Evolutionary conservation across 495 filamentous ascomycete species (phyloP).

Genomic region (Penicillium subrubescens): DNA sequence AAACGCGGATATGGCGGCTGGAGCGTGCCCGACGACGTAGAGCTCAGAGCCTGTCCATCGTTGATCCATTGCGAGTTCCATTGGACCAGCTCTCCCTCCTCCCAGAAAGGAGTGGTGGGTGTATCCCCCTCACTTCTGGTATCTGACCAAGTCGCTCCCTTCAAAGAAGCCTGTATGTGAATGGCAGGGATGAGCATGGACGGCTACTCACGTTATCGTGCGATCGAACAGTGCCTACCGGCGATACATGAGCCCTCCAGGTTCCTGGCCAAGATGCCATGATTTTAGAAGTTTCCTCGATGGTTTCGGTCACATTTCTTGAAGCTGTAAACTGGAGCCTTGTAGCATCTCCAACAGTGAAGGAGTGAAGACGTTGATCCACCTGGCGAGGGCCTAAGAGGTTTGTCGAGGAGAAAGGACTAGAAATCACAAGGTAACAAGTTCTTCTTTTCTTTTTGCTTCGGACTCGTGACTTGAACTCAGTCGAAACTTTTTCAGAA

Average conservation of each 20-base stretch:
- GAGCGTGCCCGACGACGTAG: conserved; percentile 3
- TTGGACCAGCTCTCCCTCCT: neutral
- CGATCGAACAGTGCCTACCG: conserved; percentile 5
- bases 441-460: neutral
- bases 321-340: too few relatives aligned
- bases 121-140: conserved; percentile 11
- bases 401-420: neutral
- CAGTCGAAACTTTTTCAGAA: neutral
- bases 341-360: neutral
- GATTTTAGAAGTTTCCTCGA: neutral
- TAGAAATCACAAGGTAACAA: neutral
- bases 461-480: neutral
- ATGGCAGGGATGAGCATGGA: neutral
- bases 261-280: conserved; percentile 21
- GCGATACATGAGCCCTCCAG: neutral
- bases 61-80: neutral
- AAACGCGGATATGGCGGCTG: neutral
- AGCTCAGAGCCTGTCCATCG: neutral
- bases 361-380: conserved; percentile 3
- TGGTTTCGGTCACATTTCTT: conserved; percentile 5
- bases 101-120: neutral
- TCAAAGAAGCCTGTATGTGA: conserved; percentile 5
- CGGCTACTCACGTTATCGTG: neutral
- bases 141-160: neutral
- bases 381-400: neutral